A percentile compares a stretch with the other conserved stretches of the same genome.
Conservation (phyloP, 2,329 filamentous ascomycete genomes). For the Fusarium acutatum region DNA sequence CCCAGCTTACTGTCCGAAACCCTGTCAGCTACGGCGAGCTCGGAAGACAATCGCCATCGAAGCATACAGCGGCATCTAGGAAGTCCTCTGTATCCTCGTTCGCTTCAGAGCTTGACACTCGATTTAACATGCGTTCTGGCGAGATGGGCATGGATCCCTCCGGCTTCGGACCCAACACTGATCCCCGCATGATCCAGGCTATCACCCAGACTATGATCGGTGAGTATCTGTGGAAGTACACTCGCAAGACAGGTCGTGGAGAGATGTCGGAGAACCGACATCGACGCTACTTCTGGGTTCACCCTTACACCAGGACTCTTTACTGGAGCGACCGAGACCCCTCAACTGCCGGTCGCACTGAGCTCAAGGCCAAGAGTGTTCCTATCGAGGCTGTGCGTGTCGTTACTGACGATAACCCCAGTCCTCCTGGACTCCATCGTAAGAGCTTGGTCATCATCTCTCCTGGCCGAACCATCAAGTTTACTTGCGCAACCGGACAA, state of each 20-base stretch:
- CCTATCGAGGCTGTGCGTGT: slow-evolving; percentile 92
- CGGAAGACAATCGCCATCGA: slow-evolving; percentile 60
- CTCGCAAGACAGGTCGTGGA: slow-evolving; percentile 88
- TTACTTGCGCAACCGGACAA: slow-evolving; percentile 92
- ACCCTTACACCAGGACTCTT: slow-evolving; percentile 93
- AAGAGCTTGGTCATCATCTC: slow-evolving; percentile 93
- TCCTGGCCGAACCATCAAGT: slow-evolving; percentile 87
- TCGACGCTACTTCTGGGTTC: slow-evolving; percentile 97
- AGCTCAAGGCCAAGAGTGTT: slow-evolving; percentile 86
- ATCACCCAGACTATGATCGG: slow-evolving; percentile 99
- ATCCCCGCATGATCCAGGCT: slow-evolving; percentile 98
- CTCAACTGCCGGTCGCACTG: slow-evolving; percentile 76
- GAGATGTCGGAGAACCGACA: slow-evolving; percentile 91
- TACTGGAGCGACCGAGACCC: slow-evolving; percentile 98
- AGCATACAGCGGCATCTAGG: slow-evolving; percentile 44
- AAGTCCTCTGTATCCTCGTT: slow-evolving; percentile 95
- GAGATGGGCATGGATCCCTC: slow-evolving; percentile 61
- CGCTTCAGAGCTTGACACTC: slow-evolving; percentile 88
- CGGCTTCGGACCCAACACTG: slow-evolving; percentile 77
- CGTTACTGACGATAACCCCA: slow-evolving; percentile 92
- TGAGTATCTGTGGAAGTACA: slow-evolving; percentile 99
- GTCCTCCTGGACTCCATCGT: slow-evolving; percentile 91
- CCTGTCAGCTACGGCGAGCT: slow-evolving; percentile 57
- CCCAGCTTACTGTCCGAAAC: slow-evolving; percentile 61
- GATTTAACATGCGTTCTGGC: slow-evolving; percentile 79